A percentile compares a stretch with the other conserved stretches of the same genome.
phyloP scores from a whole-genome alignment of 2,329 filamentous ascomycete species.

The Sarocladium strictum region DNA sequence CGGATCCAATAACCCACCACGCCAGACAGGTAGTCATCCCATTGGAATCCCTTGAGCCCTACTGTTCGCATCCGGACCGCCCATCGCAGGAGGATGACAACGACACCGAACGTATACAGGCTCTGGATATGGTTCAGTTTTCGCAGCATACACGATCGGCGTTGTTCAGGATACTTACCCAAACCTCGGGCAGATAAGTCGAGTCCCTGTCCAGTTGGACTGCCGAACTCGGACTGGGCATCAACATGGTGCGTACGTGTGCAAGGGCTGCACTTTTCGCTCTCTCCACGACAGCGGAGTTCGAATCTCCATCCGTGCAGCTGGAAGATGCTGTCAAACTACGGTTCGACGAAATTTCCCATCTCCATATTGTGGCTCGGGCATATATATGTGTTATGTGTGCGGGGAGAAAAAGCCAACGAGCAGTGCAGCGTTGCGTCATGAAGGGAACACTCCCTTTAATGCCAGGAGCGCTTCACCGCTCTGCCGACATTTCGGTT shows the following conservation, averaged over 20 bases:
- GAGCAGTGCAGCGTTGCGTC: too few relatives aligned
- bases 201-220: background rate
- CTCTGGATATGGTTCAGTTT: background rate
- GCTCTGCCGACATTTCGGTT: too few relatives aligned
- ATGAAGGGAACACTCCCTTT: too few relatives aligned
- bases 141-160: background rate
- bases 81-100: background rate
- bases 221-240: background rate
- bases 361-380: too few relatives aligned
- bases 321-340: background rate
- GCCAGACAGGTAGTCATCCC: background rate
- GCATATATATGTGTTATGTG: too few relatives aligned
- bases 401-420: too few relatives aligned
- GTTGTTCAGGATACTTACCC: background rate
- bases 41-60: background rate
- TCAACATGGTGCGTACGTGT: background rate
- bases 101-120: background rate
- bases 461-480: too few relatives aligned
- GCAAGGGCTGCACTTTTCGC: background rate
- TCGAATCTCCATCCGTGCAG: background rate
- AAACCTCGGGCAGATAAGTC: background rate
- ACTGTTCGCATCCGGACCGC: background rate
- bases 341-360: too few relatives aligned
- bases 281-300: conserved; percentile 1
- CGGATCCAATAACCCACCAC: background rate